Evolutionary conservation across 164 flowering plant genomes (phyloP), one percentile per base, ranked within the genome.

Genomic region (Tetracentron sinense): DNA sequence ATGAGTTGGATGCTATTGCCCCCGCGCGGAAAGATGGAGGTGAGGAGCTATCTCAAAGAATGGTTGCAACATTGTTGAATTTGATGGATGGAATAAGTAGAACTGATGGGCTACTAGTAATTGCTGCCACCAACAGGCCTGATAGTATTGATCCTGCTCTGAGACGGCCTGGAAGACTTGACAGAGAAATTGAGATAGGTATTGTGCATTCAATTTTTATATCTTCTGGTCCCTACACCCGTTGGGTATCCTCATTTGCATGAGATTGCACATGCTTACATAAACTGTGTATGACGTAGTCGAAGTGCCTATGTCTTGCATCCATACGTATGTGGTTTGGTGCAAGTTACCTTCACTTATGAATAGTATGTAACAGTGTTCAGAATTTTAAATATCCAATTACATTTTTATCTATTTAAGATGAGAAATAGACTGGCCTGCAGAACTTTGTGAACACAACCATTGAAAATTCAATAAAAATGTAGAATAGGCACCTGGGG

Each of bases 1-100:
- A 95, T 78, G 97, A 95, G 71, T 73, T 95, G 75, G 96, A 95
- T 85, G 90, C 97, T n/a, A 86, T 95, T 73, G 97, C 97, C 27
- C 99, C 97, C 58, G 87, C 94, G 57, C 82, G 97, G 31, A 88
- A 81, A 69, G 88, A 85, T 64, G 97, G 92, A 54, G 83, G 96
- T 69, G 96, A 90, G 68, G 92, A 81, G 42, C 78, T 92, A 28
- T 91, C 97, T 63, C 88, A 83, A 55, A 83, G 97, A 74, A 83
- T 95, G 82, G 94, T 92, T 67, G 90, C 88, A 27, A 85, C 99
- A 52, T 78, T 95, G 68, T 78, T 92, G 71, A 84, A 78, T 69
- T 78, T 92, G 75, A 92, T 95, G 96, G 99, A 95, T 74, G 99
- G 96, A 30, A 80, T 87, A 44, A 72, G 74, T 64, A 74, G 78